phyloP scores from a whole-genome alignment of 768 basidiomycete genomes.

The Zangia roseola region DNA sequence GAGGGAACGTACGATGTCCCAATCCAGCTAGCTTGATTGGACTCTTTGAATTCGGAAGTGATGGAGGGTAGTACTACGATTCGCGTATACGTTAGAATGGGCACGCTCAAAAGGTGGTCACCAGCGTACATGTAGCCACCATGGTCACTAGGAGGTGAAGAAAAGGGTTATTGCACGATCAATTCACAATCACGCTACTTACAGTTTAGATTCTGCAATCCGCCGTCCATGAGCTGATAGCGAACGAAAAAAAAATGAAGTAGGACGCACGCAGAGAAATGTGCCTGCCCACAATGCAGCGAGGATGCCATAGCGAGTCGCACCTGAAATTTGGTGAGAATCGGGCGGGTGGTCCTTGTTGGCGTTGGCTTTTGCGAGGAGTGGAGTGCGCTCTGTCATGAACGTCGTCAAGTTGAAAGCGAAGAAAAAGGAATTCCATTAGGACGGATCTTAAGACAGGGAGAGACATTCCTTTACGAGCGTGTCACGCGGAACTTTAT shows the following conservation, averaged over 20 bases:
- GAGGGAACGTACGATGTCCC: slow-evolving; percentile 21
- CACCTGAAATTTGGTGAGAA: slow-evolving; percentile 57
- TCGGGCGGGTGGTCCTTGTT: slow-evolving; percentile 30
- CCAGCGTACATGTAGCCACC: slow-evolving; percentile 20
- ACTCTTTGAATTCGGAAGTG: slow-evolving; percentile 26
- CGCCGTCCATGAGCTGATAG: background rate
- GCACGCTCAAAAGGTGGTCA: background rate
- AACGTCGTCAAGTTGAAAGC: background rate
- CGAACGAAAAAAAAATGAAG: background rate
- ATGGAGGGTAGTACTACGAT: slow-evolving; percentile 14
- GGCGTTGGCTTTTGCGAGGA: slow-evolving; percentile 15
- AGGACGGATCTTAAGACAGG: no score
- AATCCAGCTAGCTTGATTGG: slow-evolving; percentile 29
- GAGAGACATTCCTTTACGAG: no score
- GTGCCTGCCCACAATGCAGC: slow-evolving; percentile 67
- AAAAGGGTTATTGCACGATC: background rate
- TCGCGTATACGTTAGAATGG: background rate
- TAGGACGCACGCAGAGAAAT: slow-evolving; percentile 62
- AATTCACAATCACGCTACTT: background rate
- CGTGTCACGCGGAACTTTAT: no score
- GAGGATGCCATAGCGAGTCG: slow-evolving; percentile 60
- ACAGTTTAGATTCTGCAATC: slow-evolving; percentile 13
- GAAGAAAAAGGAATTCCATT: no score
- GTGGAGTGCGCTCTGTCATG: slow-evolving; percentile 27
- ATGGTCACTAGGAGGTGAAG: slow-evolving; percentile 16